These are phyloP conservation scores for Botrytis cinerea DNA, from an alignment of 2,329 filamentous ascomycete genomes.

Conservation along the genomic window DNA sequence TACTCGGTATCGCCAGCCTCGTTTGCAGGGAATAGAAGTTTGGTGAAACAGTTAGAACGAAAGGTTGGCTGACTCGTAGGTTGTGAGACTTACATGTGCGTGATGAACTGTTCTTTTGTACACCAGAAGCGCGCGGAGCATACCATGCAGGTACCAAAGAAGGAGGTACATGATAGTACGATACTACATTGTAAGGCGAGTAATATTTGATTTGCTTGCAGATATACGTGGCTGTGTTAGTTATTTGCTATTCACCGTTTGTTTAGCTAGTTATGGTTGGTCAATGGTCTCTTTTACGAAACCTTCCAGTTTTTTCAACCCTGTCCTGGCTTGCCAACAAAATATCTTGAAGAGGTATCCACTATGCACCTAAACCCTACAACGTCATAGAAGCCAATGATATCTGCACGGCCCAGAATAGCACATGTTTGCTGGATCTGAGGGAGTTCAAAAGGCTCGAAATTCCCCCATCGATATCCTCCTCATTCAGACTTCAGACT, in stretches of 20 bases:
- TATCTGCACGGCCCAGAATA: neutral
- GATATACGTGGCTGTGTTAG: constrained; percentile 14
- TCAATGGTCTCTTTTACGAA: neutral
- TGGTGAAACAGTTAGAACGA: neutral
- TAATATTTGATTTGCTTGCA: neutral
- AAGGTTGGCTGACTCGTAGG: neutral
- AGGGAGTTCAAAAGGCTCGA: constrained; percentile 14
- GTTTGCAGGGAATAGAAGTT: constrained; percentile 2
- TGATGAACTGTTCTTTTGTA: constrained; percentile 15
- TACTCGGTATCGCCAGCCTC: constrained; percentile 15
- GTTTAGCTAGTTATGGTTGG: constrained; percentile 1
- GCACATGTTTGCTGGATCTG: neutral
- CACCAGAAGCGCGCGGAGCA: constrained; percentile 4
- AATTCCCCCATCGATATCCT: neutral
- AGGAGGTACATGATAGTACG: neutral
- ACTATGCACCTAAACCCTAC: constrained; percentile 8
- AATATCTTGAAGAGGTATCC: constrained; percentile 11
- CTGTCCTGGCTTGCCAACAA: constrained; percentile 16
- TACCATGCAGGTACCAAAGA: constrained; percentile 19
- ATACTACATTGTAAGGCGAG: neutral
- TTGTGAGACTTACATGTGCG: constrained; percentile 15
- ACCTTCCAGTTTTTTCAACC: neutral
- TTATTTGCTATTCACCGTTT: constrained; percentile 11
- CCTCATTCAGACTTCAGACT: neutral
- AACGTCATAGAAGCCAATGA: constrained; percentile 10